Base-by-base conservation (phyloP, 2,329 filamentous ascomycete genomes). In the Macroventuria anomochaeta region DNA sequence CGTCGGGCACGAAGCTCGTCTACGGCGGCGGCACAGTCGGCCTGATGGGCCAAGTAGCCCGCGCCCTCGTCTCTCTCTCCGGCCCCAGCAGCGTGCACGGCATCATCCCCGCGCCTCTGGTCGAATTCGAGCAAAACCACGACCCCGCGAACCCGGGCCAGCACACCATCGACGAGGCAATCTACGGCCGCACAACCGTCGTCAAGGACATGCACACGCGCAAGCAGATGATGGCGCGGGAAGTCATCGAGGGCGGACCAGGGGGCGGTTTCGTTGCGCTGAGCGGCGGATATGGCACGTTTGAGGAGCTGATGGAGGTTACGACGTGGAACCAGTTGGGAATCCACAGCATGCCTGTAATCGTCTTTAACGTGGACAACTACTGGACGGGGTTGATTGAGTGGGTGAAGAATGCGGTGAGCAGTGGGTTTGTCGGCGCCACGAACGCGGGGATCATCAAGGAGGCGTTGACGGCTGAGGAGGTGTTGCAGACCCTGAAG, bases 141-240 rank as follows among this genome's bases (percentile, higher is more conserved):
- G 80, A 81, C 51, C 72, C 76, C 3, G 59, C 77, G 71, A 65
- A 78, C 70, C 57, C 65, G 50, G 63, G 42, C 64, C 71, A 61
- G 73, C 67, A 82, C 65, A 65, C 62, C 10, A 86, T 89, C 41
- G 85, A 88, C 54, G 82, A 86, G 70, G 68, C 77, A 4, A 75
- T 86, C 4, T 99, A 91, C 72, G 95, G 95, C 8, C 80, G 83
- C 36, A 97, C 92, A 11, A 97, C 92, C 0, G 86, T 97, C 7
- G 95, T 97, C 23, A 83, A 86, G 64, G 92, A 97, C 73, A 99
- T 99, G 95, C 95, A 99, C 77, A 93, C 91, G 34, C 86, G 95
- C 60, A 99, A 99, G 81, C 86, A 89, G 64, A 82, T 95, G 79
- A 97, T 99, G 95, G 93, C 93, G 6, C 81, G 86, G 65, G 89